These are phyloP conservation scores for Citrus mangshanensis DNA, from an alignment of 345 rosid genomes.

Conservation along the genomic window DNA sequence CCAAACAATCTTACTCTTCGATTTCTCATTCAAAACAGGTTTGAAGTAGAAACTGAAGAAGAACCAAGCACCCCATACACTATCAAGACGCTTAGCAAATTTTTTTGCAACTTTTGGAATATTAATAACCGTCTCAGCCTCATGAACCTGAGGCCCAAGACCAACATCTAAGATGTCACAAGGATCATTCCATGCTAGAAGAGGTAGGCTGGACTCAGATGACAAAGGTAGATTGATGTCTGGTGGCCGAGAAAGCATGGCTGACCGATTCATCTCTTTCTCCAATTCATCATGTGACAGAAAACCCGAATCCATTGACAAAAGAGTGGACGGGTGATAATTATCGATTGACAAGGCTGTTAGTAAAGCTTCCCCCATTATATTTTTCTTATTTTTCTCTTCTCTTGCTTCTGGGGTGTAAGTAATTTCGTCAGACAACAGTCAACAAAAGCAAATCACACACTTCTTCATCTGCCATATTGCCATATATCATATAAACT, in stretches of 20 bases:
- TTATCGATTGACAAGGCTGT: constrained; percentile 64
- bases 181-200: constrained; percentile 50
- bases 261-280: constrained; percentile 51
- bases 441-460: constrained; percentile 36
- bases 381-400: neutral
- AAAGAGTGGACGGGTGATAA: constrained; percentile 68
- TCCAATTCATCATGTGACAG: constrained; percentile 59
- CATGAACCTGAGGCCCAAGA: constrained; percentile 54
- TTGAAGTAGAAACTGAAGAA: constrained; percentile 73
- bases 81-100: constrained; percentile 61
- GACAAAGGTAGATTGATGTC: constrained; percentile 72
- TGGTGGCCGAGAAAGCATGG: constrained; percentile 54
- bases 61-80: constrained; percentile 84
- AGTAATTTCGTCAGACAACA: constrained; percentile 1
- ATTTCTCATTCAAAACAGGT: constrained; percentile 71
- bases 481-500: neutral
- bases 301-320: constrained; percentile 71
- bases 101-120: constrained; percentile 59
- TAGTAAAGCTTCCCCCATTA: constrained; percentile 59
- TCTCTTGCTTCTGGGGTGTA: neutral
- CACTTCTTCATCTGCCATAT: constrained; percentile 52
- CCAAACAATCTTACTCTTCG: constrained; percentile 49
- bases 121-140: constrained; percentile 52
- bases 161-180: constrained; percentile 65
- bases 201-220: constrained; percentile 58